Conservation (phyloP, 2,329 filamentous ascomycete genomes). For the Epichloe gansuensis region DNA sequence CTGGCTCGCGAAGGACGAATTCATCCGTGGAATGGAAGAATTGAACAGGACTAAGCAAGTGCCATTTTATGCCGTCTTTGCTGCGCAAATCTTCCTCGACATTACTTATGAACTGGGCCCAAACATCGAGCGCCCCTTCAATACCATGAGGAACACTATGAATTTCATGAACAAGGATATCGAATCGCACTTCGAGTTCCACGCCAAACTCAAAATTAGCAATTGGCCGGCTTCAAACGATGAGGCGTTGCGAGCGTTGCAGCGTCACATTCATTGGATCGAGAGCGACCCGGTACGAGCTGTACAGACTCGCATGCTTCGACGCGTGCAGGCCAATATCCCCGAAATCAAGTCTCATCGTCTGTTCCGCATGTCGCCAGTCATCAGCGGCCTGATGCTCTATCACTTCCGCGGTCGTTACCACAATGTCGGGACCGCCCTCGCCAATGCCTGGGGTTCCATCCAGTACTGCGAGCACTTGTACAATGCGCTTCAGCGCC, state of each 20-base stretch:
- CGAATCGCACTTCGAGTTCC: slow-evolving; percentile 13
- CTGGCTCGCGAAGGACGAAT: slow-evolving; percentile 21
- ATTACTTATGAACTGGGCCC: slow-evolving; percentile 22
- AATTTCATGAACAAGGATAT: background rate
- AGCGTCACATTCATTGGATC: slow-evolving; percentile 3
- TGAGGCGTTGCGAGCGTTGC: background rate
- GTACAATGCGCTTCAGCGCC: slow-evolving; percentile 21
- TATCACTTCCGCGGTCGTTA: slow-evolving; percentile 21
- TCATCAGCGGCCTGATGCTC: slow-evolving; percentile 25
- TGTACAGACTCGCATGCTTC: background rate
- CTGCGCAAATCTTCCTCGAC: slow-evolving; percentile 28
- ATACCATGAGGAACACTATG: background rate
- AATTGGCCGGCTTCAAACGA: slow-evolving; percentile 12
- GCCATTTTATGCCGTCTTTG: slow-evolving; percentile 26
- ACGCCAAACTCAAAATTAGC: slow-evolving; percentile 16
- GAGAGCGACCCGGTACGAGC: background rate
- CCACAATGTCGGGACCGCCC: slow-evolving; percentile 19
- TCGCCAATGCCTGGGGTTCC: slow-evolving; percentile 26
- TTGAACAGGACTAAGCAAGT: slow-evolving; percentile 17
- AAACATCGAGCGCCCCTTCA: slow-evolving; percentile 4
- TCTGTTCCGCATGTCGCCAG: slow-evolving; percentile 22
- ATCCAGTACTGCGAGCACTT: slow-evolving; percentile 25
- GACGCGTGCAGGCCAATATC: background rate
- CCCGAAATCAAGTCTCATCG: slow-evolving; percentile 9
- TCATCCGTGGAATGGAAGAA: slow-evolving; percentile 22